Evolutionary conservation across 306 rosid genomes (phyloP).

Genomic region (Dryas octopetala): DNA sequence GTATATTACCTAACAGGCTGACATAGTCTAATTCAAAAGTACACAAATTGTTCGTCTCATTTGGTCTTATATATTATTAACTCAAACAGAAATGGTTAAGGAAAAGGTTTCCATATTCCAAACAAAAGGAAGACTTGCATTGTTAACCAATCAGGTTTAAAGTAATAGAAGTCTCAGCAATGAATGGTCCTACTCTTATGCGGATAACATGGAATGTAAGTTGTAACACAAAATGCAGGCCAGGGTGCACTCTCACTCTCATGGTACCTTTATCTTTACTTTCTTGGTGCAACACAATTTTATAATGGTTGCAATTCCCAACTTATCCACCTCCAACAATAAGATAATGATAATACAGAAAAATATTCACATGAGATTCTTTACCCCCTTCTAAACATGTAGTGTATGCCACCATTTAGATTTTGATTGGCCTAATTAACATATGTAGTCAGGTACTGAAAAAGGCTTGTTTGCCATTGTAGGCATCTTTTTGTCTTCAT

Average conservation of each 20-base stretch:
- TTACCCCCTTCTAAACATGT: conserved; percentile 2
- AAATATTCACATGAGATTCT: neutral
- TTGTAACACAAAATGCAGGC: conserved; percentile 25
- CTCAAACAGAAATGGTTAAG: no score
- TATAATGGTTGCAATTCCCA: conserved; percentile 15
- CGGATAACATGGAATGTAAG: neutral
- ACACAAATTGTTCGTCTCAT: no score
- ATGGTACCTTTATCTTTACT: neutral
- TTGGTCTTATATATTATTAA: no score
- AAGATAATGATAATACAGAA: conserved; percentile 1
- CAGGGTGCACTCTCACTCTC: neutral
- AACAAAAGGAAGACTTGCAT: neutral
- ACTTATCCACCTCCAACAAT: conserved; percentile 22
- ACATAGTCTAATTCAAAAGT: no score
- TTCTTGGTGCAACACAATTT: conserved; percentile 4
- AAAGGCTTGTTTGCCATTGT: conserved; percentile 4
- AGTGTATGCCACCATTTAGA: conserved; percentile 2
- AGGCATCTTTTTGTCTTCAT: conserved; percentile 16
- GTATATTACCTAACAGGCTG: no score
- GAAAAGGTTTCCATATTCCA: no score
- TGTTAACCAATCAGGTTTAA: neutral
- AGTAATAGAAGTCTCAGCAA: neutral
- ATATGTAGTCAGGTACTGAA: neutral
- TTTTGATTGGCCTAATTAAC: conserved; percentile 16
- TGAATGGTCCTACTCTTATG: conserved; percentile 5